Evolutionary conservation across 352 stramenopile species (phyloP), one percentile per base, ranked within the genome.

Genomic region (Phytophthora macrochlamydospora): DNA sequence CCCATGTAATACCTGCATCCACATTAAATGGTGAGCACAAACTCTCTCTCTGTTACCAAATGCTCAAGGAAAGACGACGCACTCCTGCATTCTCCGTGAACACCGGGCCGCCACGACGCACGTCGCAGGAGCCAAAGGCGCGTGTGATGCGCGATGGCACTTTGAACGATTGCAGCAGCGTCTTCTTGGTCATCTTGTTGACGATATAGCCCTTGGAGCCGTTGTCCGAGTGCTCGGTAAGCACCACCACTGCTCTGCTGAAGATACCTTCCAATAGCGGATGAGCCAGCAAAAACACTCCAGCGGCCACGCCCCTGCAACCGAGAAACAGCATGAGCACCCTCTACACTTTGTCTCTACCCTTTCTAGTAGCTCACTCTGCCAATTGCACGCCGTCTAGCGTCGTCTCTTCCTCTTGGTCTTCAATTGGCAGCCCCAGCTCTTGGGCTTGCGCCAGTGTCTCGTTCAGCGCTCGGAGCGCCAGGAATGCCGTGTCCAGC

Each of bases 151-250:
- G 59, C 24, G 82, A 71, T 29, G 89, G 76, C 57, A 93, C 79
- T 29, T 84, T 76, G 62, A 92, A 95, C 7, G 64, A 57, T 29
- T 78, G 78, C 52, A 76, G 74, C 24, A 93, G 65, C 48, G 78
- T 68, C n/a, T 81, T 85, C 18, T 81, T 69, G 35, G 73, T 79
- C 45, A 80, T 55, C 38, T 83, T 78, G 59, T 93, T 95, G 33
- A 95, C 76, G 32, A 95, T 93, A 44, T 90, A 91, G 0, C 87
- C 87, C 40, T 80, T 83, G 29, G 84, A 87, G 18, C 79, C 80
- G 13, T 85, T 65, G 6, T 31, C 43, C 35, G 66, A 83, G 69
- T 95, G 85, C 42, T 90, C 75, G 1, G 86, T 94, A 5, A 95
- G 64, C 30, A 94, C 59, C 43, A 95, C 78, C 56, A 95, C 87